These are phyloP conservation scores for Scutellaria minor DNA, from an alignment of 257 asterid genomes.

Conservation along the genomic window DNA sequence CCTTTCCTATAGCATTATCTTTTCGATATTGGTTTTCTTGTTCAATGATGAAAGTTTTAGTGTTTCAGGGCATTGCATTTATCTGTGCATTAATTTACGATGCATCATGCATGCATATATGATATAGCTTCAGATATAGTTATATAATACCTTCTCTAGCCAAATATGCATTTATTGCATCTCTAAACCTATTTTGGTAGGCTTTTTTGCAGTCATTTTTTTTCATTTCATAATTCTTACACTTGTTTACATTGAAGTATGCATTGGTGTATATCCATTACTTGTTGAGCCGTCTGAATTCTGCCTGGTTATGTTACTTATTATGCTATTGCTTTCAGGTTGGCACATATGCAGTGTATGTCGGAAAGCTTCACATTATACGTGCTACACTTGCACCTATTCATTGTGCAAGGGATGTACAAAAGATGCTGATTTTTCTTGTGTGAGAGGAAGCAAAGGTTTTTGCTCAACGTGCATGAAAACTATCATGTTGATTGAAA, in stretches of 20 bases:
- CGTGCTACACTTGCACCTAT: constrained; percentile 86
- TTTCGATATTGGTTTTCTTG: not conserved
- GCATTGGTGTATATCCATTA: not conserved
- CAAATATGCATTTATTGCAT: not conserved
- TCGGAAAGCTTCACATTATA: constrained; percentile 62
- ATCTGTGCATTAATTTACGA: constrained; percentile 14
- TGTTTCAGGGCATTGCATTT: not conserved
- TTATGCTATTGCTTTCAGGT: constrained; percentile 56
- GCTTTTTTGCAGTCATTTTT: constrained; percentile 12
- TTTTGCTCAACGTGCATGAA: constrained; percentile 86
- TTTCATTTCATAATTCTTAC: not conserved
- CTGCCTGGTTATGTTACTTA: constrained; percentile 18
- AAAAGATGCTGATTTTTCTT: constrained; percentile 57
- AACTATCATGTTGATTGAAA: constrained; percentile 80
- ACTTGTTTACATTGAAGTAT: not conserved
- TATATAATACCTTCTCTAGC: not conserved
- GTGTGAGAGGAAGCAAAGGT: constrained; percentile 81
- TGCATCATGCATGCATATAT: not conserved
- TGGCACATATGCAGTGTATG: constrained; percentile 95
- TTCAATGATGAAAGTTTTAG: not conserved
- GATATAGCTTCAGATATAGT: not conserved
- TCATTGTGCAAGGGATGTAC: constrained; percentile 86
- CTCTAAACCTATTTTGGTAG: not conserved
- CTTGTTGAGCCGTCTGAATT: constrained; percentile 18
- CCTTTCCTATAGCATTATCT: constrained; percentile 1